Percentiles rank a stretch among this genome's conserved stretches.
Conservation (phyloP, 2,329 filamentous ascomycete species). For the Aspergillus tubingensis region DNA sequence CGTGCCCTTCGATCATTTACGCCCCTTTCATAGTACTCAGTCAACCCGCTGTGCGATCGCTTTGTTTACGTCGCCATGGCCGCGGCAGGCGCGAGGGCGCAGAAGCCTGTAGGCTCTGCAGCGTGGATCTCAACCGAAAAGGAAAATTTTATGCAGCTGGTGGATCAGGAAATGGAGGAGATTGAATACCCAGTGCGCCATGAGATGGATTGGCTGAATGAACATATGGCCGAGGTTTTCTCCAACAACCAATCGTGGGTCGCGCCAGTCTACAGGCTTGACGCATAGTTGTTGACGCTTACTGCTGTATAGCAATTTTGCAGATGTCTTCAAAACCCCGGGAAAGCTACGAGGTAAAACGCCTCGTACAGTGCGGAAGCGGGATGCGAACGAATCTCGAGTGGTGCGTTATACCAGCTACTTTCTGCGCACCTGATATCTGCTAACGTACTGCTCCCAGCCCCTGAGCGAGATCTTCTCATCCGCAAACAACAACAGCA, state of each 20-base stretch:
- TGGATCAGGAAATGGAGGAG: conserved; percentile 83
- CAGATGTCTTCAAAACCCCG: conserved; percentile 84
- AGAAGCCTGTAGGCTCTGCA: conserved; percentile 70
- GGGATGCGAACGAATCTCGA: conserved; percentile 44
- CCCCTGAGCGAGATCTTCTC: conserved; percentile 53
- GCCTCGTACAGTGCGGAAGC: conserved; percentile 48
- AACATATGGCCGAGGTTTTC: conserved; percentile 96
- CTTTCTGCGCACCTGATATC: conserved; percentile 8
- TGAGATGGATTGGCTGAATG: conserved; percentile 96
- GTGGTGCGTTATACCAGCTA: conserved; percentile 40
- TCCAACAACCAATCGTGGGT: conserved; percentile 81
- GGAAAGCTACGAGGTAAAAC: conserved; percentile 53
- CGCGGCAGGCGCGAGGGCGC: conserved; percentile 39
- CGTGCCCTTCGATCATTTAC: conserved; percentile 1
- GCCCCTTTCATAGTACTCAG: background rate
- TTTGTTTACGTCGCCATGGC: conserved; percentile 46
- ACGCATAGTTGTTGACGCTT: conserved; percentile 26
- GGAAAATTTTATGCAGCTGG: conserved; percentile 72
- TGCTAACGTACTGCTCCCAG: conserved; percentile 27
- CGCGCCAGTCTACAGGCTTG: conserved; percentile 12
- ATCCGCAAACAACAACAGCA: conserved; percentile 44
- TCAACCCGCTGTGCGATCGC: conserved; percentile 15
- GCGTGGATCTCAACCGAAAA: conserved; percentile 87
- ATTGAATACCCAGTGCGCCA: conserved; percentile 90
- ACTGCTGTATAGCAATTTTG: conserved; percentile 69